Evolutionary conservation across 2,329 filamentous ascomycete species (phyloP), one percentile per base, ranked within the genome.

Genomic region (Trichoderma guizhouense): DNA sequence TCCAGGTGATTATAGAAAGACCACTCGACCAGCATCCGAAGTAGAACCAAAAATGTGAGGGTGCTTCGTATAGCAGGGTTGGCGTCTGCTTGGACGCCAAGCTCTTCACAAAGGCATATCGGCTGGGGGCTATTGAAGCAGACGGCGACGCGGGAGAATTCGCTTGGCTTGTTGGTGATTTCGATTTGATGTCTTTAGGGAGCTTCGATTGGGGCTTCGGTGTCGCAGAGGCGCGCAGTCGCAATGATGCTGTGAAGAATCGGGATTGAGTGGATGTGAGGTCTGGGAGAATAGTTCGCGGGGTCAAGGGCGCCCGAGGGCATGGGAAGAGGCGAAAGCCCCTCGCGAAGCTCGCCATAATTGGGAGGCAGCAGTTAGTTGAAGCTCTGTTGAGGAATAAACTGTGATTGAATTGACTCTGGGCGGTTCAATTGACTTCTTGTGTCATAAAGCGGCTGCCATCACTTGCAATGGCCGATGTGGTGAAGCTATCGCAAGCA

Each of bases 31-130:
- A 90, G 77, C 88, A 88, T 60, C 88, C 87, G 75, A 88, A 78
- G 73, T 91, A 85, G 79, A 90, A 91, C 80, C 86, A 85, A 71
- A 87, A 86, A 76, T 92, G 90, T 1, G 89, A 89, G 15, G 89
- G 89, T 1, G 87, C 86, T 76, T 90, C 84, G 82, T 92, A 93
- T 57, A 93, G 83, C 3, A 87, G 80, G 8, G 91, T 89, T 6
- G 87, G 84, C 2, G 84, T 81, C n/a, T 84, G 77, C 74, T 88
- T 87, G 72, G 83, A 82, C 15, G 88, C 86, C 47, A 93, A 84
- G 72, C 84, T 86, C 73, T 86, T 85, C 76, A 85, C 84, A 80
- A 86, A 89, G 69, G 81, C 84, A 76, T 82, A 84, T 77, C 76
- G 75, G 70, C 75, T 80, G 51, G 75, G 77, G 9, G 76, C 74